These are phyloP conservation scores for Fusarium decemcellulare DNA, from an alignment of 2,329 filamentous ascomycete genomes.

Conservation along the genomic window DNA sequence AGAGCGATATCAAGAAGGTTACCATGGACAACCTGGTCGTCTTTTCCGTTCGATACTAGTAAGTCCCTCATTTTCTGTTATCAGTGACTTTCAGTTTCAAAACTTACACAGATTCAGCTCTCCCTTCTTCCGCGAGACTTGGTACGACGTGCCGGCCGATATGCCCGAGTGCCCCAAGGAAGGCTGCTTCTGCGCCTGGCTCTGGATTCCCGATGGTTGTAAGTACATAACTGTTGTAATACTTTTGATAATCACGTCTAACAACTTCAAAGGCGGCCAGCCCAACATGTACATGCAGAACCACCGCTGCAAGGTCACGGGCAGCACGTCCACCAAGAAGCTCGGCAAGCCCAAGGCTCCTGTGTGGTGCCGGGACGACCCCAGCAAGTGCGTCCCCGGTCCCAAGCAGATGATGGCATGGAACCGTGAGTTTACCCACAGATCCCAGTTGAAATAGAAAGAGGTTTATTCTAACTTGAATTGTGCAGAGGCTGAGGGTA, in stretches of 20 bases:
- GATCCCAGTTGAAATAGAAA: neutral
- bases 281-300: slow-evolving; percentile 62
- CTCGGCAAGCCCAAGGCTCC: slow-evolving; percentile 59
- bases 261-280: slow-evolving; percentile 36
- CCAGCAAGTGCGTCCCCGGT: slow-evolving; percentile 58
- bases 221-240: neutral
- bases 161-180: slow-evolving; percentile 46
- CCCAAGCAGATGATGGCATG: slow-evolving; percentile 67
- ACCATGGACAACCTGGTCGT: slow-evolving; percentile 67
- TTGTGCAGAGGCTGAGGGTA: slow-evolving; percentile 49
- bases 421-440: slow-evolving; percentile 52
- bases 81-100: neutral
- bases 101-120: slow-evolving; percentile 31
- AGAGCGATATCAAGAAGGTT: slow-evolving; percentile 60
- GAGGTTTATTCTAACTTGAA: neutral
- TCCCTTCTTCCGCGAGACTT: slow-evolving; percentile 49
- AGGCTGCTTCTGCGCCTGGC: slow-evolving; percentile 51
- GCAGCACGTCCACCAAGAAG: slow-evolving; percentile 55
- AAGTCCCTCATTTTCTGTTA: slow-evolving; percentile 29
- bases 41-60: slow-evolving; percentile 62
- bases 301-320: slow-evolving; percentile 63
- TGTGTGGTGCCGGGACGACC: slow-evolving; percentile 58
- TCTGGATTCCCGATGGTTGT: slow-evolving; percentile 50
- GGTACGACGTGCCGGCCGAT: slow-evolving; percentile 47
- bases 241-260: neutral